Evolutionary conservation across 2,329 filamentous ascomycete species (phyloP).

Genomic region (Aaosphaeria pasadenensis): DNA sequence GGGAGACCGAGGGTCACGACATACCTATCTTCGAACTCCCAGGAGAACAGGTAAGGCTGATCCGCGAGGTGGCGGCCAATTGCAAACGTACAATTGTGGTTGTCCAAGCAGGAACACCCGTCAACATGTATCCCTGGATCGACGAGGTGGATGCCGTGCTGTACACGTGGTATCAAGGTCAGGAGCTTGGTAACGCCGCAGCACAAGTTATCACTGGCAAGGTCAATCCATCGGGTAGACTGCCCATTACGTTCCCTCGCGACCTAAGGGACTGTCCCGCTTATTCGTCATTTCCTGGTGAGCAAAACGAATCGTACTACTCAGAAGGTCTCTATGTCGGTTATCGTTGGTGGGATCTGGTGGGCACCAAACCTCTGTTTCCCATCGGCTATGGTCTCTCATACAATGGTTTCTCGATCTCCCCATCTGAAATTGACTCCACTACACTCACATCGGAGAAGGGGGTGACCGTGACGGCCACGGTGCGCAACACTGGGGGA

Average conservation of each 20-base stretch:
- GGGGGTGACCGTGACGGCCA: neutral
- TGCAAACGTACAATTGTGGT: slow-evolving; percentile 72
- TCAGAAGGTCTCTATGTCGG: slow-evolving; percentile 54
- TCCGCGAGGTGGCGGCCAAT: slow-evolving; percentile 60
- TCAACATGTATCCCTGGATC: slow-evolving; percentile 65
- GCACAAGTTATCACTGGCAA: slow-evolving; percentile 40
- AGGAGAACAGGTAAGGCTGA: slow-evolving; percentile 59
- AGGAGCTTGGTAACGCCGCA: slow-evolving; percentile 41
- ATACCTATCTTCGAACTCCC: slow-evolving; percentile 52
- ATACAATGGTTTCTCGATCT: slow-evolving; percentile 34
- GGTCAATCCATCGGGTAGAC: slow-evolving; percentile 37
- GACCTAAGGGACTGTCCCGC: slow-evolving; percentile 34
- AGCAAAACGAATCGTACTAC: slow-evolving; percentile 35
- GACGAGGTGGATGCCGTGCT: slow-evolving; percentile 41
- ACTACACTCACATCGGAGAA: neutral
- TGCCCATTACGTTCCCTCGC: slow-evolving; percentile 40
- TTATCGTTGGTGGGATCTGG: slow-evolving; percentile 57
- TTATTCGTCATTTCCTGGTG: slow-evolving; percentile 22
- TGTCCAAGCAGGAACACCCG: slow-evolving; percentile 73
- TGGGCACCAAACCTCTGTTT: slow-evolving; percentile 48
- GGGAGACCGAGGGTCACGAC: slow-evolving; percentile 60
- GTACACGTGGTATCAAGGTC: slow-evolving; percentile 42
- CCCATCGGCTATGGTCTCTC: slow-evolving; percentile 39
- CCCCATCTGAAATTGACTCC: neutral
- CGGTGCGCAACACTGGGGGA: neutral